Percentiles rank a stretch among this genome's conserved stretches.
Evolutionary conservation across 225 moss, liverwort and hornwort species (phyloP).

Genomic region (Marchantia polymorpha): DNA sequence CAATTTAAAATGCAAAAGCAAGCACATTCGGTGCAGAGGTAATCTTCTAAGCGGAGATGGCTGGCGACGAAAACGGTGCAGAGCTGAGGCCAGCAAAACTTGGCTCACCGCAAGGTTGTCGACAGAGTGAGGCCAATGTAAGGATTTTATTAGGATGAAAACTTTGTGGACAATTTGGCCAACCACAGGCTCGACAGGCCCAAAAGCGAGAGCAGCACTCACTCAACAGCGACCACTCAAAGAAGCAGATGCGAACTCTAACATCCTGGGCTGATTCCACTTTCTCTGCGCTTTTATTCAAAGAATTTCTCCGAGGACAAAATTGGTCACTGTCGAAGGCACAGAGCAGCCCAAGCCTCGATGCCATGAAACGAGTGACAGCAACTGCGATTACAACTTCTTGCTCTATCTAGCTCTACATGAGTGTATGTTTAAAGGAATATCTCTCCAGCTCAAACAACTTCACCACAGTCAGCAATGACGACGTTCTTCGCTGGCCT

Average conservation of each 20-base stretch:
- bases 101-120: too few species aligned
- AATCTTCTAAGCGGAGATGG: too few species aligned
- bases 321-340: constrained; percentile 27
- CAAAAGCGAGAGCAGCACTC: not conserved
- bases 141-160: too few species aligned
- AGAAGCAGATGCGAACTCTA: not conserved
- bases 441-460: not conserved
- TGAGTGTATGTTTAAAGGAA: not conserved
- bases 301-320: constrained; percentile 30
- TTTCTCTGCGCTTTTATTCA: constrained; percentile 14
- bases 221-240: not conserved
- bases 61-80: too few species aligned
- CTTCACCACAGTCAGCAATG: constrained; percentile 67
- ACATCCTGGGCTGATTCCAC: not conserved
- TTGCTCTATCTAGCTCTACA: constrained; percentile 12
- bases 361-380: not conserved
- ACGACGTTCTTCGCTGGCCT: constrained; percentile 51
- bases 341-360: constrained; percentile 17
- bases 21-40: too few species aligned
- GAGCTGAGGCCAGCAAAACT: too few species aligned
- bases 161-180: too few species aligned
- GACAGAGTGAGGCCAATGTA: too few species aligned
- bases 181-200: too few species aligned
- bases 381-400: constrained; percentile 9
- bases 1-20: too few species aligned